Base-by-base conservation (phyloP, 257 asterid species). In the Plantago ovata region DNA sequence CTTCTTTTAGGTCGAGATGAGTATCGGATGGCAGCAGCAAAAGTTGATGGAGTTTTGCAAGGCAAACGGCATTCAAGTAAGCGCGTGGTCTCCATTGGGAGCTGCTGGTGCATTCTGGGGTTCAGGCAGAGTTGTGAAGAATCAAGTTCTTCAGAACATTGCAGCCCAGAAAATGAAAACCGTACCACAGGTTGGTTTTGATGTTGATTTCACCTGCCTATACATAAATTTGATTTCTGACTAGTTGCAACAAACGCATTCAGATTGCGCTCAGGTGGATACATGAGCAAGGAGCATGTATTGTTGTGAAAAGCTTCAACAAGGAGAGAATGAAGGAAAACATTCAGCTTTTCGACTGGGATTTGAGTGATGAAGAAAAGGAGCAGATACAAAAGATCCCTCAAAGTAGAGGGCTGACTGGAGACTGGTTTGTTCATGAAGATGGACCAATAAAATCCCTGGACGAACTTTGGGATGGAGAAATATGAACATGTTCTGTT, bases 51-150 rank as follows among this genome's bases (percentile, higher is more conserved):
- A 72, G 19, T 74, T 75, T 21, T 72, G 82, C 58, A 59, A 71
- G 50, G 71, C 68, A 33, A 76, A 76, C 49, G 56, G 62, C 11
- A 72, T 84, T 50, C 61, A 52, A 16, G 64, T 84, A 3, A 45
- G 77, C 18, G 93, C 82, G 2, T 84, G 81, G 79, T 78, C 86
- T 60, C 88, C 88, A 0, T 75, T 81, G 36, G 85, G 79, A 48
- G 72, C 77, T 7, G 67, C 72, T 32, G 86, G 84, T 11, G 66
- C 61, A 1, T 10, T 28, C 0, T 78, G 87, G 88, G 87, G 92
- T 15, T 14, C 53, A 15, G 49, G 23, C n/a, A 61, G 51, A 42
- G 81, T 83, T 2, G 72, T 80, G 81, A 67, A 78, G 41, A 72
- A 62, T 54, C 66, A 72, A 21, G 3, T 73, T 21, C 78, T 83